Conservation (phyloP, 345 rosid species). For the Rhizophora mangle region DNA sequence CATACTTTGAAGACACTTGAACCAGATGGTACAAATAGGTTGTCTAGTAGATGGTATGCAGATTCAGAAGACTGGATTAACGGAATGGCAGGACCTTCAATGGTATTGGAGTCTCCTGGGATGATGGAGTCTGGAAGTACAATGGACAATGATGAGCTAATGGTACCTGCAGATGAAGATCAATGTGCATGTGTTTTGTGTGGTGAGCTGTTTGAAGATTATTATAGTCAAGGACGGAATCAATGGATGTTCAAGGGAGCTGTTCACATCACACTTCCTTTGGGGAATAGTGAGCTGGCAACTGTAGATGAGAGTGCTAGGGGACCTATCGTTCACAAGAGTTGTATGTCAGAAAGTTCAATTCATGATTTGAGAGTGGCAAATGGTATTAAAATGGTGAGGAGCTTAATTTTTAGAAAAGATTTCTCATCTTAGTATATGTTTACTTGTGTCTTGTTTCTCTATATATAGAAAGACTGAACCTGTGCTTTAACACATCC, state of each 20-base stretch:
- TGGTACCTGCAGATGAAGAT: constrained; percentile 75
- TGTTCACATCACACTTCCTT: constrained; percentile 42
- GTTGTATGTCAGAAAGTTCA: constrained; percentile 53
- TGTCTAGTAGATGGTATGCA: constrained; percentile 69
- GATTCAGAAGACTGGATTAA: constrained; percentile 61
- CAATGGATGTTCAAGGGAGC: constrained; percentile 92
- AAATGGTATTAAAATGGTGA: constrained; percentile 58
- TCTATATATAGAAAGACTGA: neutral
- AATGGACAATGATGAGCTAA: constrained; percentile 37
- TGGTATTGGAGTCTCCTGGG: constrained; percentile 38
- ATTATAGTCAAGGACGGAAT: constrained; percentile 47
- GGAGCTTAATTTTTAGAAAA: neutral
- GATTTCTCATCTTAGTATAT: neutral
- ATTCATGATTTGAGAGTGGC: constrained; percentile 48
- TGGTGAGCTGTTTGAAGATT: constrained; percentile 89
- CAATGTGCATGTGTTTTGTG: constrained; percentile 82
- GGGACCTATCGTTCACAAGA: constrained; percentile 64
- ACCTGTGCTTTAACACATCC: neutral
- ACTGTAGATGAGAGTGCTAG: constrained; percentile 26
- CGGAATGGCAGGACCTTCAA: constrained; percentile 38
- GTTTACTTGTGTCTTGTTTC: neutral
- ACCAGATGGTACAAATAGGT: constrained; percentile 23
- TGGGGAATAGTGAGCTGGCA: constrained; percentile 17
- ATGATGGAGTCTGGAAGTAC: constrained; percentile 26
- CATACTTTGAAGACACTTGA: constrained; percentile 52